phyloP scores from a whole-genome alignment of 1,284 basidiomycete genomes.

The Sanghuangporus sanghuang region DNA sequence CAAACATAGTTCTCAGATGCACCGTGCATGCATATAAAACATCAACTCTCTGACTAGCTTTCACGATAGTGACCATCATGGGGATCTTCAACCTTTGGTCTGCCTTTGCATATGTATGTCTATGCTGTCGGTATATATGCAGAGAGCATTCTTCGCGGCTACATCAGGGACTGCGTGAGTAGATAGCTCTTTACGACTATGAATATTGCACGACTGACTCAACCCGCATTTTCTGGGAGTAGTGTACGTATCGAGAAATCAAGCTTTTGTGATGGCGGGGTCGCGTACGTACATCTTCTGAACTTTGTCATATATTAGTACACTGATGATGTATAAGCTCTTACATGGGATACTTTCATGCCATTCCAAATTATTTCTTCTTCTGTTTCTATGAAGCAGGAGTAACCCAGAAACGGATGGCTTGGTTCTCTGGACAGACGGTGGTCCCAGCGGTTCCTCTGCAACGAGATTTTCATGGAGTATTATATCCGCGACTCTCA shows the following conservation, averaged over 20 bases:
- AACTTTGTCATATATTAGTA: no score
- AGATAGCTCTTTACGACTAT: neutral
- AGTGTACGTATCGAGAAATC: constrained; percentile 16
- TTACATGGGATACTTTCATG: constrained; percentile 60
- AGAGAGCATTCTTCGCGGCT: neutral
- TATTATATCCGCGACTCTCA: constrained; percentile 11
- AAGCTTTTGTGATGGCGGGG: constrained; percentile 11
- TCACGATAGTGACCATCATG: neutral
- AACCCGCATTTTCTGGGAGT: constrained; percentile 9
- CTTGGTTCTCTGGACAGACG: constrained; percentile 35
- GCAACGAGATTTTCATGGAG: constrained; percentile 64
- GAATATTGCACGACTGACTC: neutral
- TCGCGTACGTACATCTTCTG: constrained; percentile 1
- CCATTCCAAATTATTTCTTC: constrained; percentile 68
- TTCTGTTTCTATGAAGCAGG: constrained; percentile 73
- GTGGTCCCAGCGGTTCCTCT: constrained; percentile 52
- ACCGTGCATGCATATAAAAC: neutral
- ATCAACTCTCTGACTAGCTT: neutral
- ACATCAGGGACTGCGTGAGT: neutral
- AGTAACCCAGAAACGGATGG: constrained; percentile 31
- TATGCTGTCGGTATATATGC: neutral
- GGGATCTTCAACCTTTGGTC: neutral
- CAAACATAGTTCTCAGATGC: no score
- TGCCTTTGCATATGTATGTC: neutral
- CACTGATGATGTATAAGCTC: constrained; percentile 23